Percentiles rank a stretch among this genome's conserved stretches.
These are phyloP conservation scores for Tremella mesenterica DNA, from an alignment of 768 basidiomycete species.

Conservation along the genomic window DNA sequence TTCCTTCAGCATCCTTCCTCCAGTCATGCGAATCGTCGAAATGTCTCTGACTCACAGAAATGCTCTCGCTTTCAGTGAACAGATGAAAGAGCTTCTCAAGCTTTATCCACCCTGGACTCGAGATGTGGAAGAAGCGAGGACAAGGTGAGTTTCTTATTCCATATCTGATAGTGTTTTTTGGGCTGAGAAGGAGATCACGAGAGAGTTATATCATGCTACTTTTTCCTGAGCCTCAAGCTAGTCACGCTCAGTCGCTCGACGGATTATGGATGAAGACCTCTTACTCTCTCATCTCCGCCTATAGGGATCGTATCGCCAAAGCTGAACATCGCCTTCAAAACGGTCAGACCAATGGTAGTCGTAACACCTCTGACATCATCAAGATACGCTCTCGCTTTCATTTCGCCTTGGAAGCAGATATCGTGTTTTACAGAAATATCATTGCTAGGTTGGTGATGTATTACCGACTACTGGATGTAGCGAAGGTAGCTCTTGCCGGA, in stretches of 20 bases:
- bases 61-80: too few species aligned
- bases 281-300: constrained; percentile 35
- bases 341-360: constrained; percentile 54
- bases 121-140: constrained; percentile 76
- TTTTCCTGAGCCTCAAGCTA: constrained; percentile 28
- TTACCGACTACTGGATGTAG: constrained; percentile 51
- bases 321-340: constrained; percentile 13
- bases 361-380: too few species aligned
- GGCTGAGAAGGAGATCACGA: constrained; percentile 13
- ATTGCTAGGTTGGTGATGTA: constrained; percentile 63
- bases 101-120: constrained; percentile 65
- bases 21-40: too few species aligned
- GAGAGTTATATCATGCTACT: constrained; percentile 24
- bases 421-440: constrained; percentile 81
- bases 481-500: background rate
- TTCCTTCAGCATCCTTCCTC: too few species aligned
- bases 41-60: too few species aligned
- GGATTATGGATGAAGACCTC: constrained; percentile 39
- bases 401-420: constrained; percentile 80
- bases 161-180: background rate
- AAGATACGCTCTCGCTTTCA: constrained; percentile 81
- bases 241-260: constrained; percentile 37
- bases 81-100: constrained; percentile 63
- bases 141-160: constrained; percentile 55
- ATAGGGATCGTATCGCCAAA: constrained; percentile 23